These are phyloP conservation scores for Rubroboletus pulcherrimus DNA, from an alignment of 768 basidiomycete genomes.

Conservation along the genomic window DNA sequence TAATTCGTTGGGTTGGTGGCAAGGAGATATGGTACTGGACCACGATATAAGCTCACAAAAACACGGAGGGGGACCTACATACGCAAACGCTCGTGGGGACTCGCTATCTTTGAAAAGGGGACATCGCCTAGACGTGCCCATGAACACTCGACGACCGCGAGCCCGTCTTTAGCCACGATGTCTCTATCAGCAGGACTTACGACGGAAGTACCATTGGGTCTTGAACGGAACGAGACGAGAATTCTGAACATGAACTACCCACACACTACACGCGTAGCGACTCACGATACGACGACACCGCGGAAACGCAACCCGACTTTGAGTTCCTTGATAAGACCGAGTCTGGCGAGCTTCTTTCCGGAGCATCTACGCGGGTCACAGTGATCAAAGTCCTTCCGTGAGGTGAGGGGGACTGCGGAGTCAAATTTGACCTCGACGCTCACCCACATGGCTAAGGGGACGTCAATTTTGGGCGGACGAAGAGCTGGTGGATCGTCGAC, in stretches of 20 bases:
- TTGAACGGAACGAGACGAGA: conserved; percentile 28
- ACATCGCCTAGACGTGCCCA: conserved; percentile 96
- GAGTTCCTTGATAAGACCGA: conserved; percentile 81
- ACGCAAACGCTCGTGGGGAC: conserved; percentile 90
- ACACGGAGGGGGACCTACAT: conserved; percentile 30
- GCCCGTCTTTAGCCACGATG: conserved; percentile 64
- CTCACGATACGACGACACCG: conserved; percentile 93
- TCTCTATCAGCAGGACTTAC: conserved; percentile 84
- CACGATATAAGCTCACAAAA: not conserved
- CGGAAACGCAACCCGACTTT: conserved; percentile 82
- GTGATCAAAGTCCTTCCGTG: conserved; percentile 85
- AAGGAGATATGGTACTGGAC: conserved; percentile 85
- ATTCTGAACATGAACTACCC: not conserved
- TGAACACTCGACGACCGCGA: conserved; percentile 98
- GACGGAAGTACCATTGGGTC: conserved; percentile 78
- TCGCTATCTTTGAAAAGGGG: conserved; percentile 90
- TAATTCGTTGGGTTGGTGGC: conserved; percentile 98
- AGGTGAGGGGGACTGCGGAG: not conserved
- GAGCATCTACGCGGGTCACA: conserved; percentile 88
- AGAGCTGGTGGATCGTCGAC: not conserved
- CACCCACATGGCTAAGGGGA: conserved; percentile 97
- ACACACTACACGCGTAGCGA: conserved; percentile 6
- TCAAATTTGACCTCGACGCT: conserved; percentile 30
- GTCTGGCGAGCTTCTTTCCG: conserved; percentile 86
- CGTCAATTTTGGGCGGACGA: conserved; percentile 26